Base-by-base conservation (phyloP, 495 filamentous ascomycete species). In the Aspergillus mulundensis region DNA sequence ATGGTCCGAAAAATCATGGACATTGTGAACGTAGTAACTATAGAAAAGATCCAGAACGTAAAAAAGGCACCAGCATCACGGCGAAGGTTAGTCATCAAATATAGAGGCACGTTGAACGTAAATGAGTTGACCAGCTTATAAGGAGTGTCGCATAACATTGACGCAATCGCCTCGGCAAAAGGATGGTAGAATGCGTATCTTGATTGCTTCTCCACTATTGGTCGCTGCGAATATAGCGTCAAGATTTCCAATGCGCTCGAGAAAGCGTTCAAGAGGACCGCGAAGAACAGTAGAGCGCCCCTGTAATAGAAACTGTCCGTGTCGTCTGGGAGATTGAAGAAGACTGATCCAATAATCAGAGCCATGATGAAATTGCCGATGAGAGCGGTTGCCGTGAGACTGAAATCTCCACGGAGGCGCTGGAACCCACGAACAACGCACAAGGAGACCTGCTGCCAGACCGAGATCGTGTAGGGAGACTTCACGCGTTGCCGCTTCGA, bases 311-410 rank as follows among this genome's bases (percentile, higher is more conserved):
- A 91, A 63, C 80, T 86, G 34, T 63, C 61, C 3, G 88, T 88
- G 39, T 75, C 74, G 3, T 51, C 62, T 32, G 76, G 69, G 7
- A 90, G 68, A 60, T 92, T 86, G 70, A 85, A 94, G 72, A 91
- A 93, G 47, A 95, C 85, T 63, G 81, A 86, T 36, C 83, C 81
- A 65, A 94, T 81, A 66, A 95, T 84, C 28, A 95, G 73, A 16
- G 87, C 76, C 77, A 91, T 85, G 58, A 81, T 61, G 49, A 80
- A 73, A 61, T 94, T 90, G 20, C 83, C 87, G 56, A 93, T 75
- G 8, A 91, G 70, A 23, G 81, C 70, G 3, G 81, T 81, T 19
- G 90, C 50, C 2, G 84, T 85, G 45, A 91, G 67, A 57, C 76
- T 85, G 40, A 85, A 78, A 61, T 95, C 90, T n/a, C 84, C 85